Evolutionary conservation across 768 basidiomycete genomes (phyloP), one percentile per base, ranked within the genome.

Genomic region (Pleurotus djamor): DNA sequence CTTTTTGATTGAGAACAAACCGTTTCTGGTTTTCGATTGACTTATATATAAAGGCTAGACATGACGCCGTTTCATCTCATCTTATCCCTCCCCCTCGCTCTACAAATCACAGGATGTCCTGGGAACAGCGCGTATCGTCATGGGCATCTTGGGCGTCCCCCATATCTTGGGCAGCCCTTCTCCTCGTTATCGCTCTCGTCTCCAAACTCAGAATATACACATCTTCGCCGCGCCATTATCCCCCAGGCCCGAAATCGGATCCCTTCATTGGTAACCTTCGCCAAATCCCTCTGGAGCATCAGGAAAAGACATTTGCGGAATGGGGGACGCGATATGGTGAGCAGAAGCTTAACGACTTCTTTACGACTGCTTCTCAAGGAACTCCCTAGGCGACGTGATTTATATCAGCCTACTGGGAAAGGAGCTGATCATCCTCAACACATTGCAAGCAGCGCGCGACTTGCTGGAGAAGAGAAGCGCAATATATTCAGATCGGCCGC

Each of bases 401-500:
- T 72, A 78, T 58, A 57, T 77, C 52, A 67, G 68, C 41, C 59
- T 83, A 28, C 67, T 85, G 28, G 76, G 79, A 21, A 77, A 78
- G 56, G 74, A 78, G 6, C 76, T 83, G 66, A 63, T 86, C 49
- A 69, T 87, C 56, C 68, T 87, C 34, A 84, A 80, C 67, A 78
- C 76, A 59, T 60, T 71, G 61, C 72, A 77, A 59, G 77, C 74
- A 5, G 74, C 76, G 36, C 72, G 73, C 8, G 82, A 79, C 55
- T 68, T 87, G 17, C 71, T 87, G 32, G 83, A 84, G 44, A 83
- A 77, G 64, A 75, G 82, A 52, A 78, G 83, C 55, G 65, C 76
- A n/a, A 80, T 82, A 48, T 85, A 83, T 64, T 84, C 83, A 12
- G 76, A 83, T 67, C 75, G 79, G 35, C 81, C 79, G 52, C 72